Conservation (phyloP, 1,139 yeast species). For the Kodamaea suecica region DNA sequence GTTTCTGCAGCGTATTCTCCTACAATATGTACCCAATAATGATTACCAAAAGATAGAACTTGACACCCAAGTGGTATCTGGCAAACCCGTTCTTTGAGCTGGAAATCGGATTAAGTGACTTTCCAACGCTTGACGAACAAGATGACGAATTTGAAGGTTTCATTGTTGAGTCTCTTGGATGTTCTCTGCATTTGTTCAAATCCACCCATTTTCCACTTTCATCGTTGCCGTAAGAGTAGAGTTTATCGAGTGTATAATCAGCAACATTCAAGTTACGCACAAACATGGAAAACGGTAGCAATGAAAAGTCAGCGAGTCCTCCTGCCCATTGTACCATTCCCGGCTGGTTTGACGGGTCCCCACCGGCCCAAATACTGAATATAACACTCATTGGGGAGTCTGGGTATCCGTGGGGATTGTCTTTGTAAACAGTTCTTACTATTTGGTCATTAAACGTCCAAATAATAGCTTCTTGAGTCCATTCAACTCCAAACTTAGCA, state of each 20-base stretch:
- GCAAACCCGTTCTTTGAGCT: too few relatives aligned
- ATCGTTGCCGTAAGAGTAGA: conserved; percentile 34
- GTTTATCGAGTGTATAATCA: conserved; percentile 35
- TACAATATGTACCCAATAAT: too few relatives aligned
- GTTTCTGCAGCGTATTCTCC: too few relatives aligned
- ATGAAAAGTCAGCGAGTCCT: conserved; percentile 34
- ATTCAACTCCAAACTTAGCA: conserved; percentile 34
- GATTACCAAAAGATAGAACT: too few relatives aligned
- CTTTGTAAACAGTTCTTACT: conserved; percentile 22
- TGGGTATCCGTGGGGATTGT: conserved; percentile 33
- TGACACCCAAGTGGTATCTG: too few relatives aligned
- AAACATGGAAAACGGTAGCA: conserved; percentile 36
- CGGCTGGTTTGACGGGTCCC: conserved; percentile 42
- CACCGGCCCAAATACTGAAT: conserved; percentile 42
- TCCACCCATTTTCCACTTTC: too few relatives aligned
- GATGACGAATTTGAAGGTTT: too few relatives aligned
- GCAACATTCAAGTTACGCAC: conserved; percentile 27
- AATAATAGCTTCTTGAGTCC: conserved; percentile 33
- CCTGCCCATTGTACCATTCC: conserved; percentile 51
- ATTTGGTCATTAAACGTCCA: conserved; percentile 33
- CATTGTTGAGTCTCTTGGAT: too few relatives aligned
- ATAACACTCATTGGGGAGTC: conserved; percentile 37
- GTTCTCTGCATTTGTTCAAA: too few relatives aligned
- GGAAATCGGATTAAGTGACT: too few relatives aligned
- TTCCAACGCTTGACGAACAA: too few relatives aligned